Base-by-base conservation (phyloP, 2,329 filamentous ascomycete species). In the Cytospora mali region DNA sequence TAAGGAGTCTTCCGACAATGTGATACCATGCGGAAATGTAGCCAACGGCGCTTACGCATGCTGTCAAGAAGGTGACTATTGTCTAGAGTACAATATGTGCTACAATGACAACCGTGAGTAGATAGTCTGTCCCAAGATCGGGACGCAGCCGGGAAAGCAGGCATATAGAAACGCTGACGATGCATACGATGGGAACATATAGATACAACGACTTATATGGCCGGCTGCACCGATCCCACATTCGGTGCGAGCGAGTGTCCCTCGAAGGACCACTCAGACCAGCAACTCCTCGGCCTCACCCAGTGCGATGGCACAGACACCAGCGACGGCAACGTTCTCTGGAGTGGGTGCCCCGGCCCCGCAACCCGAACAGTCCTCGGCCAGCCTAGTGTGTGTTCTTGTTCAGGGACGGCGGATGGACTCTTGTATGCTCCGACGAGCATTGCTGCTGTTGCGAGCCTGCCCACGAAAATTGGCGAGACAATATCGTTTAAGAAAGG, bases 21-120 rank as follows among this genome's bases (percentile, higher is more conserved):
- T 55, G 33, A 28, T 55, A 13, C 53, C 53, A 9, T 55, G 53
- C 53, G 53, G 53, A 18, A 55, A 55, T 21, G 53, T 35, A 10
- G 53, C 53, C 6, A 55, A 42, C 53, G 33, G n/a, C 6, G 28
- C 10, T 13, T 55, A 55, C 18, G 7, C 53, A 10, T 55, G 53
- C 23, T 55, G 53, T 39, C 53, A 55, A 13, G 53, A 23, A 46
- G 42, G 33, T 3, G 53, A 55, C 23, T 55, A n/a, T 28, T 55
- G 53, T 21, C 53, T 55, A 14, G 53, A 55, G n/a, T 55, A 46
- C 33, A 29, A 39, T 13, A 16, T 39, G 13, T 55, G 53, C 27
- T 55, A 9, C 21, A 55, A 55, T 28, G 7, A 28, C 11, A 46
- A 35, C 10, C 29, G 35, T 55, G 35, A 55, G 53, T 55, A 4